These are phyloP conservation scores for Claviceps sp. DNA, from an alignment of 2,329 filamentous ascomycete species.

Conservation along the genomic window DNA sequence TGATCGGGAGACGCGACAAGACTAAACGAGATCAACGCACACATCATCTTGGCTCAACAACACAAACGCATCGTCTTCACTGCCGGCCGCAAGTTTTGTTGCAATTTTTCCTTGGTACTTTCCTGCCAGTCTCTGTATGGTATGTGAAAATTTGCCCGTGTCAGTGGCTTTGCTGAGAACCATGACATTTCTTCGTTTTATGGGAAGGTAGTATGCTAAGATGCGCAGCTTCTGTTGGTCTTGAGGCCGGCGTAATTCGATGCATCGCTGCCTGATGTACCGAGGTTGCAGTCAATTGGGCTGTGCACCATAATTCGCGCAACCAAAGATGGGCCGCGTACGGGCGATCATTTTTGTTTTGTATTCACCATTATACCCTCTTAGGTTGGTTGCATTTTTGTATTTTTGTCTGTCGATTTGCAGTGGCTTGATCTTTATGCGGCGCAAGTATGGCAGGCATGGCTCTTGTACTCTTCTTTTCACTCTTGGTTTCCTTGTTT, in stretches of 20 bases:
- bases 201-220: no score
- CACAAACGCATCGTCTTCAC: not conserved
- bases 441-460: not conserved
- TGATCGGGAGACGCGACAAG: slow-evolving; percentile 19
- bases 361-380: not conserved
- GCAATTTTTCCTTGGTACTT: not conserved
- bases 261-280: no score
- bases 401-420: not conserved
- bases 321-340: no score
- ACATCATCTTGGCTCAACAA: not conserved
- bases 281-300: no score
- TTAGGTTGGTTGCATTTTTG: not conserved
- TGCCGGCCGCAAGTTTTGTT: not conserved
- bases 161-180: no score
- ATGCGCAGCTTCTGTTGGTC: no score
- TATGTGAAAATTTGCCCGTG: not conserved
- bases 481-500: no score
- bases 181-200: not conserved
- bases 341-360: not conserved
- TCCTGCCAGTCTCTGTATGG: not conserved
- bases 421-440: not conserved
- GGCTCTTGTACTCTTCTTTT: not conserved
- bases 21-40: not conserved
- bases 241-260: no score
- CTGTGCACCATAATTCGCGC: no score